Evolutionary conservation across 805 yeast species (phyloP).

Genomic region (Candida xiaguanensis): DNA sequence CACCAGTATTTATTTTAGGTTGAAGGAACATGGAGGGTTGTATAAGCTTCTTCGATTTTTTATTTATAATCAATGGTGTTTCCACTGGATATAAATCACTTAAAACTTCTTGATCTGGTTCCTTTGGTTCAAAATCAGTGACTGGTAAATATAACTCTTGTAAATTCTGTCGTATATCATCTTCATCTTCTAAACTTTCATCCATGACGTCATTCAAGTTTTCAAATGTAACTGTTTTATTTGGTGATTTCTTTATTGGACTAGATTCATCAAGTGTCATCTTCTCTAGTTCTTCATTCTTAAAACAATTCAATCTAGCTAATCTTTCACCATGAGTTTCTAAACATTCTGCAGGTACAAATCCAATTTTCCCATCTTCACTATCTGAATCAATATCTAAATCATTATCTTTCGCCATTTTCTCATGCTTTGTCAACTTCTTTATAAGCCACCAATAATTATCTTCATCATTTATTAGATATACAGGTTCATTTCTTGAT

Average conservation of each 20-base stretch:
- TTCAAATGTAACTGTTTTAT: constrained; percentile 40
- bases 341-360: constrained; percentile 93
- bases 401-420: constrained; percentile 23
- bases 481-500: constrained; percentile 75
- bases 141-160: constrained; percentile 7
- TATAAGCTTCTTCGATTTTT: constrained; percentile 12
- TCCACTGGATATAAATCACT: constrained; percentile 38
- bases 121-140: constrained; percentile 16
- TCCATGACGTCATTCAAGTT: constrained; percentile 25
- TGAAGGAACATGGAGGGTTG: constrained; percentile 3
- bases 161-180: constrained; percentile 7
- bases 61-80: constrained; percentile 30
- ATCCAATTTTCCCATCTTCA: constrained; percentile 77
- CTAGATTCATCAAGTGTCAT: neutral
- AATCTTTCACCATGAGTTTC: constrained; percentile 89
- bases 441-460: constrained; percentile 95
- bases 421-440: constrained; percentile 34
- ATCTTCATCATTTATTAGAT: constrained; percentile 81
- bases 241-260: constrained; percentile 1
- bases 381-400: constrained; percentile 19
- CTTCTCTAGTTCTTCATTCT: constrained; percentile 68
- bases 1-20: constrained; percentile 10
- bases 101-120: constrained; percentile 36
- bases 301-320: constrained; percentile 89
- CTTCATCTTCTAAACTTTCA: constrained; percentile 8